Evolutionary conservation across 2,329 filamentous ascomycete species (phyloP), one percentile per base, ranked within the genome.

Genomic region (Arthrobotrys megalospora): DNA sequence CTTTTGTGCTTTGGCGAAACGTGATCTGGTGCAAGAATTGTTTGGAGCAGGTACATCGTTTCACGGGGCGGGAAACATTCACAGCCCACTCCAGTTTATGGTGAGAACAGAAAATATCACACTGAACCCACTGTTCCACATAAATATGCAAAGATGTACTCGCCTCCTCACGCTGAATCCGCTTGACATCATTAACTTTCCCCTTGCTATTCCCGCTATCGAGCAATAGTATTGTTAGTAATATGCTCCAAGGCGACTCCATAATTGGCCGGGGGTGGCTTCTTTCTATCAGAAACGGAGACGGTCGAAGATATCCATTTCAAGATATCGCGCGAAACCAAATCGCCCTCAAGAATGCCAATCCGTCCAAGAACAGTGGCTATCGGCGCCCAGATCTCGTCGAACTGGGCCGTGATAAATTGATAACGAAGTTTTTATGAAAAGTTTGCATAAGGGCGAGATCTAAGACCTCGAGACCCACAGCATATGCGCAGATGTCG

Each of bases 21-120:
- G 67, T 67, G 75, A 63, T 72, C 63, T 78, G 75, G 67, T 68
- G 43, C 75, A 78, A 38, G 28, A 72, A 58, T 41, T 16, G 75
- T 78, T 78, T 78, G 67, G 67, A 68, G 67, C 53, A 50, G 66
- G 60, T 63, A 43, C 62, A 28, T 48, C 67, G 75, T 78, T 78
- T 78, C 75, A 68, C 63, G 70, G 70, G 60, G 72, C 24, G 38
- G 63, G 55, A 76, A 76, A 76, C 65, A 73, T 48, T 34, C 41
- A 67, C 55, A 60, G 55, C 47, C 48, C 14, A 38, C 62, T 34
- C 21, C 62, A 11, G 43, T 38, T 65, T 36, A 32, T 36, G 19
- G 24, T 36, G 16, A 68, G 19, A 55, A 12, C 47, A 8, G 14
- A 28, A 67, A 55, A 55, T 16, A 43, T 24, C 32, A 62, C 32